Percentiles rank a stretch among this genome's conserved stretches.
Evolutionary conservation across 306 rosid species (phyloP).

Genomic region (Begonia fuchsioides): DNA sequence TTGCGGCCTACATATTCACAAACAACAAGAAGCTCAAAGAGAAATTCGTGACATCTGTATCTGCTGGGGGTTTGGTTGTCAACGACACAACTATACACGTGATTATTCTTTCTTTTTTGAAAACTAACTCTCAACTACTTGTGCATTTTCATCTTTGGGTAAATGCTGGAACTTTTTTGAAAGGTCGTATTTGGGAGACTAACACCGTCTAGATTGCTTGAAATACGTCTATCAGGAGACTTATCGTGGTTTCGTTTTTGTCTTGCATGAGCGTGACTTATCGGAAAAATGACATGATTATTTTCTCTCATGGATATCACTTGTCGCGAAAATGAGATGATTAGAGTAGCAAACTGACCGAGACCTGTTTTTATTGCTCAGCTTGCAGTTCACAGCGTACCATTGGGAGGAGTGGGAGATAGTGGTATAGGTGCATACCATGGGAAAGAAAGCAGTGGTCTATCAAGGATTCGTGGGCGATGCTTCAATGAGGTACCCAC

Average conservation of each 20-base stretch:
- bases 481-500: conserved; percentile 79
- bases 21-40: conserved; percentile 62
- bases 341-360: not conserved
- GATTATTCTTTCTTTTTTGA: conserved; percentile 14
- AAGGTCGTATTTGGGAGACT: not conserved
- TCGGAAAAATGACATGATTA: no score
- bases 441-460: conserved; percentile 87
- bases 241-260: no score
- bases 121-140: not conserved
- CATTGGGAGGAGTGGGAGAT: conserved; percentile 98
- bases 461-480: conserved; percentile 69
- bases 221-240: no score
- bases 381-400: conserved; percentile 64
- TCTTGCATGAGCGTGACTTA: no score
- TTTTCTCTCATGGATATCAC: no score
- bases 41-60: conserved; percentile 40
- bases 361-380: conserved; percentile 18
- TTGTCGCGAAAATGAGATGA: no score
- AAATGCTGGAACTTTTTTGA: no score
- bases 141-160: no score
- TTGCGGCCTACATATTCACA: conserved; percentile 92
- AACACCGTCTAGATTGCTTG: no score
- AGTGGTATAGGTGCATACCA: conserved; percentile 95
- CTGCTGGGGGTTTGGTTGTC: conserved; percentile 86
- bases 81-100: conserved; percentile 81